Evolutionary conservation across 2,329 filamentous ascomycete species (phyloP).

Genomic region (Penicillium sp.): DNA sequence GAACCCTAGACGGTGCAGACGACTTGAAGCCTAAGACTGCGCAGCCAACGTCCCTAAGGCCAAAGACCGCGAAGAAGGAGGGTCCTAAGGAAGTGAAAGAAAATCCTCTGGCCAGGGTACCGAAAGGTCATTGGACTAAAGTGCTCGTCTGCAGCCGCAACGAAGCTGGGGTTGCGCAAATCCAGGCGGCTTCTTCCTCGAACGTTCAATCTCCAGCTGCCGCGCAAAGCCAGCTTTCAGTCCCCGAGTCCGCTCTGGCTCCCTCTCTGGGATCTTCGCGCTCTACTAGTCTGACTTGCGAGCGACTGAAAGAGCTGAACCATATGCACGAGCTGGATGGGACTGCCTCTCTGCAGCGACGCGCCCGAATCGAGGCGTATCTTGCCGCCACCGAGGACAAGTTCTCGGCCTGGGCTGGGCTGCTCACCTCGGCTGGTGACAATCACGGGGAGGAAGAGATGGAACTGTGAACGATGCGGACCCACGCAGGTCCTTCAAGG

Average conservation of each 20-base stretch:
- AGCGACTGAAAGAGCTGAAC: constrained; percentile 4
- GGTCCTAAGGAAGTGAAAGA: neutral
- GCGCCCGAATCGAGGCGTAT: constrained; percentile 44
- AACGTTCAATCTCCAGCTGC: neutral
- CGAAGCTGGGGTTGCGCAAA: neutral
- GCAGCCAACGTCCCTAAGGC: neutral
- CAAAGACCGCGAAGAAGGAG: neutral
- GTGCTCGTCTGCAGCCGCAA: neutral
- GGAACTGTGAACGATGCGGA: constrained; percentile 43
- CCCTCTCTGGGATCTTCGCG: neutral
- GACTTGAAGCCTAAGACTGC: neutral
- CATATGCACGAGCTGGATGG: neutral
- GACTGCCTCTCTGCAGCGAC: constrained; percentile 27
- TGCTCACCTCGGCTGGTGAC: constrained; percentile 52
- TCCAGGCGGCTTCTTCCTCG: neutral
- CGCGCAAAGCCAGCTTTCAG: neutral
- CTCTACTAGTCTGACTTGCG: neutral
- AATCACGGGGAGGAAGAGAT: constrained; percentile 52
- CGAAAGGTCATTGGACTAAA: neutral
- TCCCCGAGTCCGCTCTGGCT: neutral
- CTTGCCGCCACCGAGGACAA: constrained; percentile 50
- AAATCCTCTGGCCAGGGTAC: neutral
- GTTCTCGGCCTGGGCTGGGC: constrained; percentile 50
- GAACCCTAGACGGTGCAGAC: constrained; percentile 11
- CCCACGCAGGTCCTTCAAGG: neutral